Evolutionary conservation across 148 eudicot genomes (phyloP), one percentile per base, ranked within the genome.

Genomic region (Camellia lanceoleosa): DNA sequence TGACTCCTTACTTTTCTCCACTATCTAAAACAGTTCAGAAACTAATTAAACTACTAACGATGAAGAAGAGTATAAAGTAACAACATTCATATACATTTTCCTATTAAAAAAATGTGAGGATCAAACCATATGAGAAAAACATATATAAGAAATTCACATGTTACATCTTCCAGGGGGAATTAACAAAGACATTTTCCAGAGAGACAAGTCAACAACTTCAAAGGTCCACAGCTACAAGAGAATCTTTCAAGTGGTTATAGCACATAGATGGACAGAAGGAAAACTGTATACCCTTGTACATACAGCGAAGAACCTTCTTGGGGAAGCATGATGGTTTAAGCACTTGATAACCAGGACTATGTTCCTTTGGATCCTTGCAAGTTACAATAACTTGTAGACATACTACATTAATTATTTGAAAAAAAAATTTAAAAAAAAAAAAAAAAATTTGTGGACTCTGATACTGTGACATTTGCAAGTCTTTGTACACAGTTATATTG

Each of bases 1-100:
- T 20, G 87, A 84, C 77, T 89, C 97, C 79, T 79, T 91, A 74
- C 85, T 89, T 90, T 93, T 96, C 85, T 93, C 99, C 74, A 93
- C 95, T 51, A 96, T 88, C 99, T 93, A 82, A 70, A 80, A 73
- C 65, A 75, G 11, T 58, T 81, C 61, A 66, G 73, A 51, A 78
- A 15, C 38, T 38, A 49, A 77, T 52, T 23, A 76, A 68, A 66
- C 38, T n/a, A 60, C n/a, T 15, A 75, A 5, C 42, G 61, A 78
- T 1, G 4, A 14, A 58, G 41, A 42, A 71, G 55, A 5, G 42
- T 46, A 78, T 42, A 9, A 55, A 9, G 43, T 46, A 52, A 55
- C 38, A 52, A 42, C 14, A 78, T 68, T 41, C 77, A 30, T 23
- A 68, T 59, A 56, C 5, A 79, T n/a, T 54, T 44, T 51, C 20